These are phyloP conservation scores for Linnemannia exigua DNA, from an alignment of 192 early-diverging fungal species.

Conservation along the genomic window DNA sequence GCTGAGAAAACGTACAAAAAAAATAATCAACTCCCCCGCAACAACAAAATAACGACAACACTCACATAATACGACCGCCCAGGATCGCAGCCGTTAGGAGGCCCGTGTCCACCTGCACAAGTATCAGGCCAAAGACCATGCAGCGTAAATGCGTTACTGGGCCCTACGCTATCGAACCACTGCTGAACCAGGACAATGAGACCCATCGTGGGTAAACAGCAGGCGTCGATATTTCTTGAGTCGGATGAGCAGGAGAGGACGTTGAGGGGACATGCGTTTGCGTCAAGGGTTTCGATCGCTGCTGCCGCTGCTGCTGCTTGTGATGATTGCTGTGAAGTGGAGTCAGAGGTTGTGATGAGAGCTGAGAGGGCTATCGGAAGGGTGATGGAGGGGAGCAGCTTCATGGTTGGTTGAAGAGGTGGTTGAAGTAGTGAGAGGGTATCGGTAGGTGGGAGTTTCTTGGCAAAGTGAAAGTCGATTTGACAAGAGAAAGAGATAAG, in stretches of 20 bases:
- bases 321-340: neutral
- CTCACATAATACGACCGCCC: constrained; percentile 65
- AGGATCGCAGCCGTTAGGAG: constrained; percentile 72
- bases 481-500: no score
- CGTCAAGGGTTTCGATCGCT: neutral
- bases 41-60: neutral
- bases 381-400: neutral
- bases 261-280: constrained; percentile 25
- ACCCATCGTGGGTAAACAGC: constrained; percentile 70
- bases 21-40: no score
- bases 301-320: neutral
- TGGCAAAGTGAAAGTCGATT: no score
- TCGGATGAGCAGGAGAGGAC: constrained; percentile 56
- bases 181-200: constrained; percentile 67
- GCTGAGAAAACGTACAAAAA: no score
- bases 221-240: constrained; percentile 34
- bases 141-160: constrained; percentile 72
- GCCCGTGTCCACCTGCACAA: constrained; percentile 60
- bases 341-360: neutral
- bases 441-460: neutral
- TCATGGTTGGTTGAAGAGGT: neutral
- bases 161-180: constrained; percentile 73
- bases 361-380: neutral
- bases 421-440: neutral
- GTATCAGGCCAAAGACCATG: constrained; percentile 87